Evolutionary conservation across 1,139 yeast species (phyloP).

Genomic region (Saccharomyces hybrid): DNA sequence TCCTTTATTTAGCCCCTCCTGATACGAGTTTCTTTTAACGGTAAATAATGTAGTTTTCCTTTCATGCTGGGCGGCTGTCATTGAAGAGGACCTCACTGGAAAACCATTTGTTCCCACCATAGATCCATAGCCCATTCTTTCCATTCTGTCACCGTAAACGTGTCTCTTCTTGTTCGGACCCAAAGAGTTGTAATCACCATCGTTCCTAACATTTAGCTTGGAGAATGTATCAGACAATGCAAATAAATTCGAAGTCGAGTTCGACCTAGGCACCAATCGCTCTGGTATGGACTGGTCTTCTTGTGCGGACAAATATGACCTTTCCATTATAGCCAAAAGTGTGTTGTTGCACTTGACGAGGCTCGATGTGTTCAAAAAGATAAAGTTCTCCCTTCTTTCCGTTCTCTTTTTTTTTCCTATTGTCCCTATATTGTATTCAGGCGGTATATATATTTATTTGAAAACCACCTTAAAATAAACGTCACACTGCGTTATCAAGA

Average conservation of each 20-base stretch:
- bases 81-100: not conserved
- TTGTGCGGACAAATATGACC: not conserved
- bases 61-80: not conserved
- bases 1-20: not conserved
- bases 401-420: not conserved
- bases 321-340: not conserved
- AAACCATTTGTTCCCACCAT: not conserved
- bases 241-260: constrained; percentile 8
- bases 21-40: not conserved
- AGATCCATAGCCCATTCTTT: not conserved
- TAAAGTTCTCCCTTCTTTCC: not conserved
- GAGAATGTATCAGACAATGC: constrained; percentile 17
- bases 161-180: not conserved
- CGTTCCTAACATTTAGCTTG: not conserved
- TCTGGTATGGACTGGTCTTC: not conserved
- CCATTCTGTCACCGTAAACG: not conserved
- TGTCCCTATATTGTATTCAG: not conserved
- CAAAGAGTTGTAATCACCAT: not conserved
- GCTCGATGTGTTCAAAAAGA: not conserved
- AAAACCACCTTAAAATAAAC: not conserved
- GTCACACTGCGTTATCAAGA: not conserved
- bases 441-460: not conserved
- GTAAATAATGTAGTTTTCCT: not conserved
- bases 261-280: constrained; percentile 5
- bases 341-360: not conserved